A percentile compares a stretch with the other conserved stretches of the same genome.
phyloP scores from a whole-genome alignment of 352 stramenopile genomes.

The Plasmopara viticola region DNA sequence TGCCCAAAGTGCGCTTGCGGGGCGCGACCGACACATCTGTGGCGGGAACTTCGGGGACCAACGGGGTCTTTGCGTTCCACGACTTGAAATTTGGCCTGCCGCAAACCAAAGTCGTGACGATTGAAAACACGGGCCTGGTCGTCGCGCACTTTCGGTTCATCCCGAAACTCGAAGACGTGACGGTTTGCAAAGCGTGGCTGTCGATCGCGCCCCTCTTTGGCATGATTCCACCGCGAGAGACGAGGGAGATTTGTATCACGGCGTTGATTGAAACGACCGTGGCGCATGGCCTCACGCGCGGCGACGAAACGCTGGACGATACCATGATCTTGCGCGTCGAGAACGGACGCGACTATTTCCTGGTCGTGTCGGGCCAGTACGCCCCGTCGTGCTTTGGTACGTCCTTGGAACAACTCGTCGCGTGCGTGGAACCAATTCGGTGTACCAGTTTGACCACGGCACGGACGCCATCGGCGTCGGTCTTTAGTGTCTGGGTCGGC shows the following conservation, averaged over 20 bases:
- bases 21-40: no score
- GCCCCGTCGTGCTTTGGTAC: constrained; percentile 93
- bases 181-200: constrained; percentile 91
- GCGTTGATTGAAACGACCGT: constrained; percentile 87
- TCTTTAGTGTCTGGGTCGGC: constrained; percentile 43
- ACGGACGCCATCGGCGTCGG: constrained; percentile 22
- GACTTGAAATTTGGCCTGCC: constrained; percentile 60
- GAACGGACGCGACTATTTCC: constrained; percentile 94
- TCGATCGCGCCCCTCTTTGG: constrained; percentile 83
- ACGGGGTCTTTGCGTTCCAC: constrained; percentile 54
- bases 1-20: constrained; percentile 86
- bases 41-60: constrained; percentile 14
- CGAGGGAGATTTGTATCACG: constrained; percentile 87
- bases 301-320: constrained; percentile 91
- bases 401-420: constrained; percentile 92
- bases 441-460: constrained; percentile 29
- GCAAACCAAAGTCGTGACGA: constrained; percentile 51
- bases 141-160: constrained; percentile 94
- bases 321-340: constrained; percentile 95
- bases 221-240: constrained; percentile 80
- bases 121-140: constrained; percentile 91
- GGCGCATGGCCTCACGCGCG: constrained; percentile 85
- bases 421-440: constrained; percentile 85
- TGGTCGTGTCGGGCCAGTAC: constrained; percentile 91
- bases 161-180: constrained; percentile 78